Evolutionary conservation across 129 eudicot genomes (phyloP), one percentile per base, ranked within the genome.

Genomic region (Flaveria linearis): DNA sequence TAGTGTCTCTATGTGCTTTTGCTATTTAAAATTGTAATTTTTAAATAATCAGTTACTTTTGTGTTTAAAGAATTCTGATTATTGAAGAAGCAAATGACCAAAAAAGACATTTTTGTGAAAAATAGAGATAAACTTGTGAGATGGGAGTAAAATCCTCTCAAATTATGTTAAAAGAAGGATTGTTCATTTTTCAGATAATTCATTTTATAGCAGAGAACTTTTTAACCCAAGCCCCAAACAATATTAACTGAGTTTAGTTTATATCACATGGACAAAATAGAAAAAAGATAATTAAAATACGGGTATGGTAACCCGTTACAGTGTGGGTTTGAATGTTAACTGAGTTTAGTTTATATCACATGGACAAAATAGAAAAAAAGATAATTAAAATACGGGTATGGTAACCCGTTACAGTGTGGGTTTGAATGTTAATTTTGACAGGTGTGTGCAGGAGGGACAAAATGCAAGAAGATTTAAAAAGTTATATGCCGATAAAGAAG

Each of bases 361-460:
- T 23, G 47, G 45, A 60, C 67, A 23, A 60, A 20, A 57, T 57
- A 57, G 30, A 23, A 1, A 52, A 58, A 52, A 58, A n/a, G 23
- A 28, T 11, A 26, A 71, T n/a, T 58, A 36, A 45, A n/a, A 60
- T 66, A 43, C 18, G 41, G 41, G 58, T 25, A 60, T 30, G 69
- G 76, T 46, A 49, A 36, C 72, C 47, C 33, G 53, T 74, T 68
- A 47, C 12, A 71, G 76, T 63, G 66, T 85, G 83, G 88, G 85
- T 82, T 86, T 89, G 91, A 88, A 90, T 85, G 83, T 85, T 88
- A 90, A 90, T 83, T 86, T 90, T 85, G 69, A 84, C 91, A 88
- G 92, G 92, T 78, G 67, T 87, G 78, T 91, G 93, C 97, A 94
- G 98, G 98, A 94, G 77, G 98, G 98, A 33, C 89, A 88, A 81